A percentile compares a stretch with the other conserved stretches of the same genome.
phyloP scores from a whole-genome alignment of 148 eudicot species.

The Spergularia bocconei region DNA sequence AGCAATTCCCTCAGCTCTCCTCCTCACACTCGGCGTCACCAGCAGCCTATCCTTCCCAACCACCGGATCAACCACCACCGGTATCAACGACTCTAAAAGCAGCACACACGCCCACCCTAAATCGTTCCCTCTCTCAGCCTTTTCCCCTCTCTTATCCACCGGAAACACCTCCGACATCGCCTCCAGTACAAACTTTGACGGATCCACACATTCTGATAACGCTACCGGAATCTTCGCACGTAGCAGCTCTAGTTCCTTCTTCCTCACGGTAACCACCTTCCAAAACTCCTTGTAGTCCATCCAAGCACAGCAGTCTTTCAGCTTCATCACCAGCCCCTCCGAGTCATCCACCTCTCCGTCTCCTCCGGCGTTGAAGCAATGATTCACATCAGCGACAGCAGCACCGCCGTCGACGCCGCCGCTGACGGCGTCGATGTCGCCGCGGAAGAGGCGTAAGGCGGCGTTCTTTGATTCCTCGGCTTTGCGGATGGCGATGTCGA shows the following conservation, averaged over 20 bases:
- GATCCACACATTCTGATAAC: constrained; percentile 64
- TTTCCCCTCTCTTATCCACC: constrained; percentile 59
- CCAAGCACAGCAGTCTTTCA: constrained; percentile 49
- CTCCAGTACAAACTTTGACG: constrained; percentile 75
- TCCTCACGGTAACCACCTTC: constrained; percentile 58
- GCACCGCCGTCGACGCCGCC: no score
- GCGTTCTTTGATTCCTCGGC: constrained; percentile 44
- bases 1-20: constrained; percentile 71
- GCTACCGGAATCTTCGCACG: constrained; percentile 56
- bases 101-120: constrained; percentile 96
- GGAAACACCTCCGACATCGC: constrained; percentile 95
- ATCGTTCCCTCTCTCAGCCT: constrained; percentile 54
- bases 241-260: constrained; percentile 72
- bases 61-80: constrained; percentile 73
- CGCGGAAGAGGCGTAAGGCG: constrained; percentile 29
- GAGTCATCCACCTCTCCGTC: constrained; percentile 52
- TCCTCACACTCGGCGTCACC: constrained; percentile 70
- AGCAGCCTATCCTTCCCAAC: constrained; percentile 73
- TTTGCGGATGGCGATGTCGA: constrained; percentile 47
- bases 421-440: not conserved
- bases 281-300: constrained; percentile 74
- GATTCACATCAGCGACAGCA: not conserved
- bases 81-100: constrained; percentile 73
- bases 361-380: not conserved
- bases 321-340: constrained; percentile 46